Evolutionary conservation across 2,329 filamentous ascomycete genomes (phyloP).

Genomic region (Cladophialophora immunda): DNA sequence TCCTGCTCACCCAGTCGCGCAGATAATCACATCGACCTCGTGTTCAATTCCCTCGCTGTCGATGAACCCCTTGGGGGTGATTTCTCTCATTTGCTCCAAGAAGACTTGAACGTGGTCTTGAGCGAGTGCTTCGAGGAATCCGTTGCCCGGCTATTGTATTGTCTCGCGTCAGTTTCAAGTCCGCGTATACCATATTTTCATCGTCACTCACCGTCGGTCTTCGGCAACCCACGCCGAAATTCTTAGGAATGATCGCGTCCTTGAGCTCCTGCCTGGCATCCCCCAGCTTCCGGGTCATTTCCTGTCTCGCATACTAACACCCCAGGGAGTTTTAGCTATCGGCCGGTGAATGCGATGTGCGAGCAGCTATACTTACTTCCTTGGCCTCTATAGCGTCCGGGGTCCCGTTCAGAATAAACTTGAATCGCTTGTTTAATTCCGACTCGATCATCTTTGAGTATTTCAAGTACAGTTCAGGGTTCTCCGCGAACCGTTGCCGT

Average conservation of each 20-base stretch:
- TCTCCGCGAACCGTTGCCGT: constrained; percentile 27
- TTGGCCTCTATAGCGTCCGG: constrained; percentile 53
- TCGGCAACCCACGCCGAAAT: constrained; percentile 54
- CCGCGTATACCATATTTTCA: too few species aligned
- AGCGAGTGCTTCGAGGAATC: constrained; percentile 43
- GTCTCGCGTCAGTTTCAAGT: constrained; percentile 36
- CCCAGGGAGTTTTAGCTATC: too few species aligned
- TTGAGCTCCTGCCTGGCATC: constrained; percentile 44
- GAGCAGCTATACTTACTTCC: constrained; percentile 27
- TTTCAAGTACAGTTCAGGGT: constrained; percentile 44
- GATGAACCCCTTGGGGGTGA: constrained; percentile 48
- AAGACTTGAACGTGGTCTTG: constrained; percentile 56
- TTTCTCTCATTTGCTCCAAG: constrained; percentile 49
- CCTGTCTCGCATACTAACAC: constrained; percentile 26
- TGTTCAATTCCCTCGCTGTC: constrained; percentile 39
- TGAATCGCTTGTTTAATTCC: constrained; percentile 62
- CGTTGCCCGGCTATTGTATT: constrained; percentile 34
- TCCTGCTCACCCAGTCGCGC: constrained; percentile 35
- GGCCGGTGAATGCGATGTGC: not conserved
- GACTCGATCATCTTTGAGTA: constrained; percentile 59
- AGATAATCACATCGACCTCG: constrained; percentile 38
- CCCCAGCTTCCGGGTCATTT: constrained; percentile 47
- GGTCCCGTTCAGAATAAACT: constrained; percentile 62
- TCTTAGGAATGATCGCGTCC: constrained; percentile 56
- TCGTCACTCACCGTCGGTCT: constrained; percentile 51